Base-by-base conservation (phyloP, 768 basidiomycete species). In the Leucocoprinus leucothites region DNA sequence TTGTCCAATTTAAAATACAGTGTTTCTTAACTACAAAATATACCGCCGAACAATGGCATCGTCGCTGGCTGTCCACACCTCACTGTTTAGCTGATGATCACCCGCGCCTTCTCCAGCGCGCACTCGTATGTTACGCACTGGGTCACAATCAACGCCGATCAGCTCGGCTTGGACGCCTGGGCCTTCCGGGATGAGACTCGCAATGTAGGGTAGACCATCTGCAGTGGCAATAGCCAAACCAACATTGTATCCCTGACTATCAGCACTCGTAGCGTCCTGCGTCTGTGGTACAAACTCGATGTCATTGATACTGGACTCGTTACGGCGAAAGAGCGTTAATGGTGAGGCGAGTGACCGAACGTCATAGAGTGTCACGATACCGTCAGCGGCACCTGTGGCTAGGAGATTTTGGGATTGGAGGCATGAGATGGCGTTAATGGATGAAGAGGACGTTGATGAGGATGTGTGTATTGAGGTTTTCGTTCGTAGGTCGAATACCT, bases 141-240 rank as follows among this genome's bases (percentile, higher is more conserved):
- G 73, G 63, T 87, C 85, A 61, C 85, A 85, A 53, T 87, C 82
- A 25, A 72, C 72, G 1, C 85, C 86, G 0, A 81, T 73, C 3
- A 86, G 67, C 60, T 89, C 87, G 11, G 71, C 71, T 11, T 48
- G 59, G 3, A 79, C 74, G 3, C 67, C 65, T 2, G 78, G 75
- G 5, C 77, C 79, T 26, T 74, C 73, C 0, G 75, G 67, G 0
- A 67, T 61, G 2, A 82, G 60, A 36, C 66, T 68, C 0, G 80
- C 80, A 16, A 84, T 62, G 60, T 77, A 87, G 0, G 85, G 82
- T 31, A 87, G 69, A 1, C 85, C 86, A 62, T 87, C 85, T 41
- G 75, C 72, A 1, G 81, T 80, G 2, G 77, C 80, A 1, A 86
- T 71, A 2, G 73, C 76, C 47, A 87, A 57, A 4, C 68, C 69